A percentile compares a stretch with the other conserved stretches of the same genome.
Conservation (phyloP, 139 green algal species). For the Zygnema cylindricum region DNA sequence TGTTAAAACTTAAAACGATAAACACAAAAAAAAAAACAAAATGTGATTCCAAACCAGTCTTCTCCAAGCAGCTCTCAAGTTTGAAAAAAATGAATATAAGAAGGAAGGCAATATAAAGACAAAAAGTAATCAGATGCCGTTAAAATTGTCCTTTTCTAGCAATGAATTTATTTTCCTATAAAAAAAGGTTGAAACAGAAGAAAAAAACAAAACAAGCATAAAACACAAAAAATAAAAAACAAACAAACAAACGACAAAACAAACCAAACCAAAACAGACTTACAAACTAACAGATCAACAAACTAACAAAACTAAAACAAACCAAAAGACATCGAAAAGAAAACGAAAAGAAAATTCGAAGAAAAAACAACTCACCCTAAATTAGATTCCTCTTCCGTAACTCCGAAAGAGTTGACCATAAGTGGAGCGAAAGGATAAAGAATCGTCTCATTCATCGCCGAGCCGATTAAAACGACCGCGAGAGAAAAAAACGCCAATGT, state of each 20-base stretch:
- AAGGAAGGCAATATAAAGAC: no score
- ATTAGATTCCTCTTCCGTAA: constrained; percentile 12
- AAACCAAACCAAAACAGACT: not conserved
- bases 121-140: no score
- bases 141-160: no score
- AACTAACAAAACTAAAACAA: not conserved
- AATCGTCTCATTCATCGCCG: not conserved
- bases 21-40: no score
- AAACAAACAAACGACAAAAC: not conserved
- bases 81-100: no score
- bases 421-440: constrained; percentile 16
- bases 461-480: not conserved
- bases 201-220: not conserved
- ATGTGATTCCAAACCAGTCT: no score
- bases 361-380: not conserved
- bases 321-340: no score
- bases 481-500: not conserved
- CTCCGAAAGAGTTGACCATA: constrained; percentile 21
- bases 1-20: no score
- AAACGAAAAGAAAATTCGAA: not conserved
- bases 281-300: no score
- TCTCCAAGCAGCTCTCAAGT: no score
- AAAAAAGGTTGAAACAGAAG: no score
- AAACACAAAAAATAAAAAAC: not conserved
- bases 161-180: no score